Conservation (phyloP, 805 yeast genomes). For the Wickerhamomyces kurtzmanii region DNA sequence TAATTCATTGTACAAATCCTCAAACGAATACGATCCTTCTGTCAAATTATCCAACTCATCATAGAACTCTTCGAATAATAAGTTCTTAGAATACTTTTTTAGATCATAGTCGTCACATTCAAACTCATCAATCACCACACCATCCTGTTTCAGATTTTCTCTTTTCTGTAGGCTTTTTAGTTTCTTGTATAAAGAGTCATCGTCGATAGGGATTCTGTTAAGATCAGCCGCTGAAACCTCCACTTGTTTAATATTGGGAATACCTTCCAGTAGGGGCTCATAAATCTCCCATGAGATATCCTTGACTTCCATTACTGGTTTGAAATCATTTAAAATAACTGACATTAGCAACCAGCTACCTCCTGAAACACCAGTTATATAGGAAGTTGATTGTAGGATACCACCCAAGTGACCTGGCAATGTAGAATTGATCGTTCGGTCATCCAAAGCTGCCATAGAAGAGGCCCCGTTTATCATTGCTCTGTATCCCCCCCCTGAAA, state of each 20-base stretch:
- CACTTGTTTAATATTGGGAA: slow-evolving; percentile 40
- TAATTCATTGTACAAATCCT: slow-evolving; percentile 7
- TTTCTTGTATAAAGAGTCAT: slow-evolving; percentile 3
- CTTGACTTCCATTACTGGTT: slow-evolving; percentile 24
- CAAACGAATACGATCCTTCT: slow-evolving; percentile 4
- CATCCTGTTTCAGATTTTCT: background rate
- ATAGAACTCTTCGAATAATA: slow-evolving; percentile 13
- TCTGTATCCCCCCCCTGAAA: slow-evolving; percentile 85
- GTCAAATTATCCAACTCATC: slow-evolving; percentile 9
- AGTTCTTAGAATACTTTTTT: slow-evolving; percentile 10
- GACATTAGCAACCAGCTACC: slow-evolving; percentile 67
- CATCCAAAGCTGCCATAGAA: slow-evolving; percentile 67
- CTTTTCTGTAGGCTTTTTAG: slow-evolving; percentile 1
- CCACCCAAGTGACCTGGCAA: slow-evolving; percentile 64
- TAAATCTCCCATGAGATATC: slow-evolving; percentile 32
- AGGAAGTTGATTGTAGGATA: slow-evolving; percentile 57
- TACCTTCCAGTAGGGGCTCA: slow-evolving; percentile 42
- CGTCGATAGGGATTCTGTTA: slow-evolving; percentile 5
- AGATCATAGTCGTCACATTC: slow-evolving; percentile 8
- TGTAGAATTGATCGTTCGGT: slow-evolving; percentile 48
- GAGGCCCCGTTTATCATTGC: slow-evolving; percentile 88
- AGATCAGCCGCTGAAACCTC: slow-evolving; percentile 18
- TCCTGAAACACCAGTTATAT: slow-evolving; percentile 73
- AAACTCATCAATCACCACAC: slow-evolving; percentile 12
- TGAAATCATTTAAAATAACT: slow-evolving; percentile 24